Conservation (phyloP, 495 filamentous ascomycete genomes). For the Friedmanniomyces endolithicus region DNA sequence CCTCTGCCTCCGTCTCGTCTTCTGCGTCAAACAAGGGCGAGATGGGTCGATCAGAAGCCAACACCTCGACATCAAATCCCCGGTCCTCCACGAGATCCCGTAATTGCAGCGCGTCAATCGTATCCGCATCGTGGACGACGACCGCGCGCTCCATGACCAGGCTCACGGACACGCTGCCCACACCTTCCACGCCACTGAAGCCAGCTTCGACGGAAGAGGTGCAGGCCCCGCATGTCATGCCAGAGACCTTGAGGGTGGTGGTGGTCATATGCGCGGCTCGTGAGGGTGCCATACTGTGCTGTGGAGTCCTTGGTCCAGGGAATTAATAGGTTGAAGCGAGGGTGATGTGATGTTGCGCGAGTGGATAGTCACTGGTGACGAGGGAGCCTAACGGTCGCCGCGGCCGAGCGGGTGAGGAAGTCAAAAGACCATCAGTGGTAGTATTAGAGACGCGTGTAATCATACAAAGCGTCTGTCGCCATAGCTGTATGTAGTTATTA, state of each 20-base stretch:
- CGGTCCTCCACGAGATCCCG: constrained; percentile 82
- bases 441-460: background rate
- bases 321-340: background rate
- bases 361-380: background rate
- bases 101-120: constrained; percentile 58
- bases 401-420: background rate
- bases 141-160: constrained; percentile 87
- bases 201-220: constrained; percentile 76
- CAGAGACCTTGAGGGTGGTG: constrained; percentile 77
- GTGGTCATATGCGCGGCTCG: constrained; percentile 55
- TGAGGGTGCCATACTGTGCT: constrained; percentile 7
- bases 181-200: constrained; percentile 68
- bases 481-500: background rate
- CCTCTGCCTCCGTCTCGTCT: constrained; percentile 19
- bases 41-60: constrained; percentile 59
- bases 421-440: background rate
- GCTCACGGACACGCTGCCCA: constrained; percentile 75
- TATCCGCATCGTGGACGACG: constrained; percentile 70
- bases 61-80: constrained; percentile 87
- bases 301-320: background rate
- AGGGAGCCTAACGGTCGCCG: background rate
- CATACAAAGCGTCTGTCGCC: background rate
- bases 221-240: constrained; percentile 92
- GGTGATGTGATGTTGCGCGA: background rate
- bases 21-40: constrained; percentile 19